Conservation (phyloP, 1,284 basidiomycete species). For the Trichosporon sp. region DNA sequence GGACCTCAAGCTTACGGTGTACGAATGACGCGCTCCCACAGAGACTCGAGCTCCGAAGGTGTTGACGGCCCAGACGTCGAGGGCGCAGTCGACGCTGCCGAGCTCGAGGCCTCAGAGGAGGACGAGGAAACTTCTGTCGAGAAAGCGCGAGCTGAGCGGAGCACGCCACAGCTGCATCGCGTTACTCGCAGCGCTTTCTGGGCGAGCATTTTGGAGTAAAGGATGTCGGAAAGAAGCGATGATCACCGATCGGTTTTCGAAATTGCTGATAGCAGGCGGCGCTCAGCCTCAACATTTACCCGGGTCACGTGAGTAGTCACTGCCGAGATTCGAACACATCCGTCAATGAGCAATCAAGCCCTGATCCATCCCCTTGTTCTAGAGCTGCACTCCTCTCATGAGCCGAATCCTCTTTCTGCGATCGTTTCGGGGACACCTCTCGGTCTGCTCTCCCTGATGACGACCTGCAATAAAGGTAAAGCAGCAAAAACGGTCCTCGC, state of each 20-base stretch:
- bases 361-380: too few species aligned
- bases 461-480: neutral
- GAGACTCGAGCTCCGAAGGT: neutral
- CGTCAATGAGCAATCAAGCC: too few species aligned
- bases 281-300: neutral
- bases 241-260: neutral
- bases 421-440: too few species aligned
- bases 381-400: too few species aligned
- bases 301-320: neutral
- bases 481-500: neutral
- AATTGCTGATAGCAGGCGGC: neutral
- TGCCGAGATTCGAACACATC: neutral
- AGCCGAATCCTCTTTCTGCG: too few species aligned
- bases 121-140: neutral
- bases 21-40: constrained; percentile 17
- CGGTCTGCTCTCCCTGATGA: too few species aligned
- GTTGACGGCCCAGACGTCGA: neutral
- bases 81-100: neutral
- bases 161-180: constrained; percentile 38
- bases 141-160: neutral
- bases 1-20: constrained; percentile 14
- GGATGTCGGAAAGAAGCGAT: neutral
- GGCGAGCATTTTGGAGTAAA: neutral
- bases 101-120: neutral
- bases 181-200: neutral